Conservation (phyloP, 2,329 filamentous ascomycete genomes). For the Ceratocystis lukuohia region DNA sequence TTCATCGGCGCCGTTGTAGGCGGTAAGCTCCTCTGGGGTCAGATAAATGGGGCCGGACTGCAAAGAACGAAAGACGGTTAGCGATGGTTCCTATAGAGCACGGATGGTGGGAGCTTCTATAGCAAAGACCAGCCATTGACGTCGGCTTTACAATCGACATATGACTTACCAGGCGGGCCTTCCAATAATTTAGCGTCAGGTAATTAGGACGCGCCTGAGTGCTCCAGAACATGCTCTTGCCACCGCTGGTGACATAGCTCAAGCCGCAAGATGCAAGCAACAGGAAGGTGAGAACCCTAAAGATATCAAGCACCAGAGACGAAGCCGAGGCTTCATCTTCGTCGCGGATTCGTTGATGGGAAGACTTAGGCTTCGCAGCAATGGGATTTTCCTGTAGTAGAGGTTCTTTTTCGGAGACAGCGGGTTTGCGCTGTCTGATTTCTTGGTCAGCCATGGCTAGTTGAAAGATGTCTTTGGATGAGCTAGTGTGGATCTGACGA, state of each 20-base stretch:
- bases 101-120: background rate
- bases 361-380: slow-evolving; percentile 17
- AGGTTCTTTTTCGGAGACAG: background rate
- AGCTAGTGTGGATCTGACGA: background rate
- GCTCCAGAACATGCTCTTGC: slow-evolving; percentile 57
- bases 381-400: background rate
- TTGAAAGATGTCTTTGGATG: background rate
- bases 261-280: slow-evolving; percentile 52
- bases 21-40: slow-evolving; percentile 58
- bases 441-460: slow-evolving; percentile 9
- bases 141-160: background rate
- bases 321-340: slow-evolving; percentile 45
- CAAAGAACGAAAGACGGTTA: slow-evolving; percentile 25
- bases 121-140: background rate
- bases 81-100: background rate
- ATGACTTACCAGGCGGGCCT: slow-evolving; percentile 44
- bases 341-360: slow-evolving; percentile 29
- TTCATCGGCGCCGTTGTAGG: slow-evolving; percentile 66
- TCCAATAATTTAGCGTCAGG: slow-evolving; percentile 44
- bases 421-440: slow-evolving; percentile 17
- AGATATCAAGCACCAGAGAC: slow-evolving; percentile 46
- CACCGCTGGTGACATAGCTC: slow-evolving; percentile 63
- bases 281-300: slow-evolving; percentile 56
- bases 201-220: slow-evolving; percentile 48
- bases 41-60: slow-evolving; percentile 51